Evolutionary conservation across 148 eudicot genomes (phyloP), one percentile per base, ranked within the genome.

Genomic region (Dysphania ambrosioides): DNA sequence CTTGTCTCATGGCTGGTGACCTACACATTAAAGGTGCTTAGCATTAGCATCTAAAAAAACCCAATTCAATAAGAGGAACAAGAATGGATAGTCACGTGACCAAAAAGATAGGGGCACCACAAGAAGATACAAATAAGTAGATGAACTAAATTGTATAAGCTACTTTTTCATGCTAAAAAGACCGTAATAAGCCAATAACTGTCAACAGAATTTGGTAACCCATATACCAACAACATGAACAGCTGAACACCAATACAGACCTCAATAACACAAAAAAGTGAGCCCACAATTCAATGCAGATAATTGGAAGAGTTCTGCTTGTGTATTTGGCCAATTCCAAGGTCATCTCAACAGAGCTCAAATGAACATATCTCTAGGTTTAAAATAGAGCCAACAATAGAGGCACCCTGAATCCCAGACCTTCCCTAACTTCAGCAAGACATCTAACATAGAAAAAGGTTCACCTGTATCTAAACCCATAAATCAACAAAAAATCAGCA

Each of bases 1-100:
- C 87, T 88, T n/a, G 90, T 88, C 83, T 90, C 92, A 31, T 81
- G 82, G 86, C 87, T 87, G 62, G 89, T 85, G 68, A 88, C 90
- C 96, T 90, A 83, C 66, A 77, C 72, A 70, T 38, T 5, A 42
- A 70, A 59, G 23, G 62, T 35, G 24, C 23, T 51, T 27, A 68
- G 40, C 67, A 53, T 64, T 38, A 61, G 12, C 59, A 40, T 75
- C 32, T 6, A 16, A 16, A 70, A 21, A 26, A 27, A 29, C 41
- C 12, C 8, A 26, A 42, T 42, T 3, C 34, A 47, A 26, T 7
- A 72, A 60, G 10, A 62, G 26, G 30, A 34, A 30, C 24, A 24
- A 13, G 26, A 68, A 62, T 10, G 11, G 27, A 12, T 41, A 11
- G 23, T 4, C 13, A 2, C 27, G 70, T 19, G 30, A 53, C 71